A percentile compares a stretch with the other conserved stretches of the same genome.
Evolutionary conservation across 352 stramenopile genomes (phyloP).

Genomic region (Pythium periplocum): DNA sequence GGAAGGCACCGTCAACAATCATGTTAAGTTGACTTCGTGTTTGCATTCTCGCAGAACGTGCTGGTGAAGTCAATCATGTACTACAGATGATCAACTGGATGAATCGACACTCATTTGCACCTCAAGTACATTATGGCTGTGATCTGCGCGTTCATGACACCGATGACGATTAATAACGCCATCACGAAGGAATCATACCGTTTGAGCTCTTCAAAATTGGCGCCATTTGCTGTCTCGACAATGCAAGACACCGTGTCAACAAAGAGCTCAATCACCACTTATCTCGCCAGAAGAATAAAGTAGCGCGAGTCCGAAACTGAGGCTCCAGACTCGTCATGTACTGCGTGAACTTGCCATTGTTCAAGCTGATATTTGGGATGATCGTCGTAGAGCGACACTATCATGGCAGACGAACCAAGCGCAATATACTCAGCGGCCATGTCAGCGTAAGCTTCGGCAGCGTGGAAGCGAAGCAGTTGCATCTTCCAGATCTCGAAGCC

Average conservation of each 20-base stretch:
- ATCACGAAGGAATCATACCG: neutral
- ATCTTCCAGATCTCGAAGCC: neutral
- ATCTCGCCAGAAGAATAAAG: neutral
- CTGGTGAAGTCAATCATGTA: neutral
- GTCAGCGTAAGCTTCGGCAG: constrained; percentile 12
- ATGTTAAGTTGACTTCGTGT: too few relatives aligned
- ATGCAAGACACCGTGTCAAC: neutral
- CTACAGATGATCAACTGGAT: too few relatives aligned
- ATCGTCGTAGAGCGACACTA: constrained; percentile 27
- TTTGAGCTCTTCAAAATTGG: neutral
- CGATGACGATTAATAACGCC: neutral
- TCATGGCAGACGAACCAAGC: constrained; percentile 25
- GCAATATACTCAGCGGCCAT: constrained; percentile 40
- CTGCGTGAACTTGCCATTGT: neutral
- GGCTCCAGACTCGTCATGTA: too few relatives aligned
- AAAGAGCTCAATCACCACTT: neutral
- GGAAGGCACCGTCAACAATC: too few relatives aligned
- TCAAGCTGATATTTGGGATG: constrained; percentile 20
- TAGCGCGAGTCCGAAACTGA: neutral
- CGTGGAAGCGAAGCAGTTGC: neutral
- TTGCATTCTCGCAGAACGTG: neutral
- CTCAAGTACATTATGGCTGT: neutral
- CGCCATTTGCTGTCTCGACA: neutral
- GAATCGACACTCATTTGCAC: too few relatives aligned
- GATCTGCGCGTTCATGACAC: constrained; percentile 1